Percentiles rank a stretch among this genome's conserved stretches.
Conservation (phyloP, 179 eudicot species). For the Spinacia oleracea region DNA sequence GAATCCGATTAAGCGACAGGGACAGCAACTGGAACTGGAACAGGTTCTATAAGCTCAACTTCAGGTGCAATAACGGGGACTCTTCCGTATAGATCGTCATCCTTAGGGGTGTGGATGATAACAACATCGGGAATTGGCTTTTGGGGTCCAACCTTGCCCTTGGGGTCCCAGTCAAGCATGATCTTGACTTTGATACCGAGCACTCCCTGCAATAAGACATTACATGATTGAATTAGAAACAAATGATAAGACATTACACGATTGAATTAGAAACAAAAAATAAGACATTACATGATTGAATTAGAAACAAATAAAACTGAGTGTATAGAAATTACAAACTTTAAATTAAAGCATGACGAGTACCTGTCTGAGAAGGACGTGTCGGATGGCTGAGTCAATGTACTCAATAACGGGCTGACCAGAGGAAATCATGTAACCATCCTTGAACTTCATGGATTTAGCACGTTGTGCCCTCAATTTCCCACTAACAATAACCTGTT, state of each 20-base stretch:
- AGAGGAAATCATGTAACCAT: conserved; percentile 89
- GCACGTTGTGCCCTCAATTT: conserved; percentile 89
- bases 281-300: neutral
- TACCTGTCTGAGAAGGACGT: conserved; percentile 78
- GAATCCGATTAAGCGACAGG: conserved; percentile 4
- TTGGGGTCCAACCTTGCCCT: conserved; percentile 69
- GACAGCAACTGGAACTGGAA: neutral
- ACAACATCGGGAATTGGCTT: conserved; percentile 84
- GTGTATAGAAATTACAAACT: neutral
- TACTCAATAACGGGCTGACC: conserved; percentile 85
- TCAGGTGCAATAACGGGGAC: conserved; percentile 18
- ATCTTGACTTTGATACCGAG: conserved; percentile 86
- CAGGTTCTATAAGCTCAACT: conserved; percentile 26
- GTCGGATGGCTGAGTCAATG: conserved; percentile 77
- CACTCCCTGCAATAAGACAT: conserved; percentile 49
- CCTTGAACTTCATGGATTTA: conserved; percentile 88
- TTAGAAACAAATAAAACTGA: neutral
- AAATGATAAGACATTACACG: no score
- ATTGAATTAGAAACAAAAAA: no score
- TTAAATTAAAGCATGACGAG: neutral
- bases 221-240: neutral
- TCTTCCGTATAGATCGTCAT: conserved; percentile 42
- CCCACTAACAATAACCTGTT: conserved; percentile 80
- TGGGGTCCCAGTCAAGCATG: conserved; percentile 90
- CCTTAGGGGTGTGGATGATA: conserved; percentile 72